A percentile compares a stretch with the other conserved stretches of the same genome.
Evolutionary conservation across 2,329 filamentous ascomycete genomes (phyloP).

Genomic region (Gremmenia infestans): DNA sequence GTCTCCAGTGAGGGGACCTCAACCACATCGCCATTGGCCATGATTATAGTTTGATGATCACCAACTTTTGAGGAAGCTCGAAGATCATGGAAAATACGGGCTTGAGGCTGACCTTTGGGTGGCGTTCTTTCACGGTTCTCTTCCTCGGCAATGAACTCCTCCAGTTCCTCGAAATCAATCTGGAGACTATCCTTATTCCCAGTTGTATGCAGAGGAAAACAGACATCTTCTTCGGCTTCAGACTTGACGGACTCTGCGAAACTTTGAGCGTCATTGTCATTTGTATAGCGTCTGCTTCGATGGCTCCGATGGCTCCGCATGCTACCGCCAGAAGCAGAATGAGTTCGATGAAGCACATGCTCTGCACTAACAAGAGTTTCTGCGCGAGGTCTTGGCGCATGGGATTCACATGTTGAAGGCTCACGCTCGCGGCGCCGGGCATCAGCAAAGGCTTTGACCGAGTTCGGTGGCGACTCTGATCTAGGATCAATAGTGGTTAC

Average conservation of each 20-base stretch:
- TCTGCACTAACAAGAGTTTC: conserved; percentile 73
- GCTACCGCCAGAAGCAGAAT: conserved; percentile 58
- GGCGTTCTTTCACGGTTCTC: conserved; percentile 42
- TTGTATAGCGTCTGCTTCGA: conserved; percentile 53
- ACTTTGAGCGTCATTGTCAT: conserved; percentile 58
- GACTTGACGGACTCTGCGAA: conserved; percentile 62
- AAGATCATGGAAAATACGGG: conserved; percentile 31
- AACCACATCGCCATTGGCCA: conserved; percentile 52
- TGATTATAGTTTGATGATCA: conserved; percentile 28
- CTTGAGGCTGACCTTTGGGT: conserved; percentile 27
- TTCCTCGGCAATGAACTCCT: conserved; percentile 75
- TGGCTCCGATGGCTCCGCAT: conserved; percentile 51
- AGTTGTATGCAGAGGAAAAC: conserved; percentile 66
- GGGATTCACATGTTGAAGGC: conserved; percentile 58
- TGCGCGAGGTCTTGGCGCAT: conserved; percentile 92
- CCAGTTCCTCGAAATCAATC: conserved; percentile 89
- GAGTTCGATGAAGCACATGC: conserved; percentile 60
- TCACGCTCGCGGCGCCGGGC: conserved; percentile 78
- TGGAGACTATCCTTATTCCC: conserved; percentile 75
- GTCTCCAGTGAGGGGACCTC: conserved; percentile 44
- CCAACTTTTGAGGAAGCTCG: conserved; percentile 16
- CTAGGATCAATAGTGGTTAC: conserved; percentile 56
- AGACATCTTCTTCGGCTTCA: conserved; percentile 75
- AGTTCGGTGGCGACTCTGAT: conserved; percentile 86
- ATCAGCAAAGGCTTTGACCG: conserved; percentile 94